phyloP scores from a whole-genome alignment of 116 monocot genomes.

The Phalaenopsis hybrid region DNA sequence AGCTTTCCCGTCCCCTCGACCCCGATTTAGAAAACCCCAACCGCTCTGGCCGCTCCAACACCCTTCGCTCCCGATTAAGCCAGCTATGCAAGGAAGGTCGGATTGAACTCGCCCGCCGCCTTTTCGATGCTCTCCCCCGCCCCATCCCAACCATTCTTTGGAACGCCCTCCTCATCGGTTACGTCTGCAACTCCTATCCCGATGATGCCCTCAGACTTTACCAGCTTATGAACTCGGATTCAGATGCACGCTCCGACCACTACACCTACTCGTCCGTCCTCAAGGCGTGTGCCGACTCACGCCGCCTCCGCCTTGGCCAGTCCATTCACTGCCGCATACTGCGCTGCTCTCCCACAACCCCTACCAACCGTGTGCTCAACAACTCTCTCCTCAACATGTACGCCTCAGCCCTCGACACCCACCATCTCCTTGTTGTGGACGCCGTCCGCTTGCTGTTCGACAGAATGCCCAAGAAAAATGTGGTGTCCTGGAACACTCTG shows the following conservation, averaged over 20 bases:
- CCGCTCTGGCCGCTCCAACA: background rate
- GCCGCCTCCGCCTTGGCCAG: slow-evolving; percentile 44
- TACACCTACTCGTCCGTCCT: slow-evolving; percentile 75
- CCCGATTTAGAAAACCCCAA: background rate
- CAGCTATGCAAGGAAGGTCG: slow-evolving; percentile 70
- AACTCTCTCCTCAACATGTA: slow-evolving; percentile 94
- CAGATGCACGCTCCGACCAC: slow-evolving; percentile 26
- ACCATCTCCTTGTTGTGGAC: background rate
- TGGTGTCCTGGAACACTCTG: slow-evolving; percentile 82
- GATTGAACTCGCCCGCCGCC: slow-evolving; percentile 54
- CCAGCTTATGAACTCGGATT: slow-evolving; percentile 31
- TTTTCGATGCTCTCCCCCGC: slow-evolving; percentile 56
- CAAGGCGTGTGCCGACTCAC: slow-evolving; percentile 64
- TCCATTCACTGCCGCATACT: slow-evolving; percentile 57
- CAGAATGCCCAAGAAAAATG: slow-evolving; percentile 68
- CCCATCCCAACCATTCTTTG: slow-evolving; percentile 67
- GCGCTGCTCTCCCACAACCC: slow-evolving; percentile 18
- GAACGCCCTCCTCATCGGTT: slow-evolving; percentile 92
- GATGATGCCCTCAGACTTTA: slow-evolving; percentile 61
- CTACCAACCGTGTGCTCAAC: slow-evolving; percentile 47
- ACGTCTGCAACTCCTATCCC: slow-evolving; percentile 69
- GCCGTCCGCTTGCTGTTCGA: slow-evolving; percentile 45
- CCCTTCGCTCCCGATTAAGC: slow-evolving; percentile 40
- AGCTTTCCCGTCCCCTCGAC: background rate
- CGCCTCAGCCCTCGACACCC: slow-evolving; percentile 19